A percentile compares a stretch with the other conserved stretches of the same genome.
phyloP scores from a whole-genome alignment of 2,329 filamentous ascomycete species.

The Aureobasidium melanogenum region DNA sequence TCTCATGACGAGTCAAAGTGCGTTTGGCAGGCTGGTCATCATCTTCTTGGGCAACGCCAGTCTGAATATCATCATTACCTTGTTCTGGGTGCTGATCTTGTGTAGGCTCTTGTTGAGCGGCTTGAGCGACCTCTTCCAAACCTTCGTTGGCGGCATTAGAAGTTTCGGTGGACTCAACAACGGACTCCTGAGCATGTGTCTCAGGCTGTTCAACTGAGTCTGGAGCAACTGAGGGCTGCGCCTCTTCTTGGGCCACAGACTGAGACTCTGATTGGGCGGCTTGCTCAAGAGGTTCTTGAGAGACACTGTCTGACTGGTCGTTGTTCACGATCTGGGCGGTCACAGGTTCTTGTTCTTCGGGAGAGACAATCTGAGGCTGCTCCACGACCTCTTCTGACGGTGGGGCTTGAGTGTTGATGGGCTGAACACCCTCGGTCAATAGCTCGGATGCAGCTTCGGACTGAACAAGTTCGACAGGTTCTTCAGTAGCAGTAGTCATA shows the following conservation, averaged over 20 bases:
- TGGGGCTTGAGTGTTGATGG: background rate
- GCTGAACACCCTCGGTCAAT: constrained; percentile 3
- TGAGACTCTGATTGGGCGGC: background rate
- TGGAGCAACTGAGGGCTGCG: background rate
- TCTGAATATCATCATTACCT: background rate
- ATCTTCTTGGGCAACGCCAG: background rate
- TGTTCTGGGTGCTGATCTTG: background rate
- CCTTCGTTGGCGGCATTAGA: background rate
- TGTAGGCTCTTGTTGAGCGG: background rate
- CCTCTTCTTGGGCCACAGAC: background rate
- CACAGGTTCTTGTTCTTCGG: background rate
- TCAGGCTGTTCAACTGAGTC: background rate
- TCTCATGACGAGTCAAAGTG: background rate
- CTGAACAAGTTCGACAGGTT: background rate
- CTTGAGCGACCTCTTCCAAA: background rate
- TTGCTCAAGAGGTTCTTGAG: too few species aligned
- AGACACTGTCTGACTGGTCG: too few species aligned
- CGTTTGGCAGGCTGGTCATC: background rate
- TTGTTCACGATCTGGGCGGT: background rate
- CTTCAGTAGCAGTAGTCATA: background rate
- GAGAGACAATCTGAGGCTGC: background rate
- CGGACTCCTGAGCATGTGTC: background rate
- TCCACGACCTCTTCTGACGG: background rate
- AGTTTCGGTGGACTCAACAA: background rate
- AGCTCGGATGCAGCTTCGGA: background rate